These are phyloP conservation scores for Trichothecium sympodiale DNA, from an alignment of 2,329 filamentous ascomycete genomes.

Conservation along the genomic window DNA sequence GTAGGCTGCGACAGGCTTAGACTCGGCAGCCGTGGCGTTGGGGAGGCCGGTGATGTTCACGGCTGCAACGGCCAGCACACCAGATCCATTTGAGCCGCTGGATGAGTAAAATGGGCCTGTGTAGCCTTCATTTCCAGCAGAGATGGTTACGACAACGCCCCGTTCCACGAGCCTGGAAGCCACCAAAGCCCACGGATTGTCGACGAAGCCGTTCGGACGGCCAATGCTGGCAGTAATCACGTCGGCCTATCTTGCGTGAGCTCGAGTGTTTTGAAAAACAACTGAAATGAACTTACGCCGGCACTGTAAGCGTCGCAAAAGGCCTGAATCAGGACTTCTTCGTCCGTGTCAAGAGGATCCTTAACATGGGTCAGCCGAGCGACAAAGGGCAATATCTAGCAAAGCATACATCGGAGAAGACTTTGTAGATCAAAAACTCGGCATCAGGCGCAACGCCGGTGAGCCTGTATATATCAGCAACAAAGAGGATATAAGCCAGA, in stretches of 20 bases:
- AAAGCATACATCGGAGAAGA: constrained; percentile 14
- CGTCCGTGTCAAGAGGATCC: constrained; percentile 10
- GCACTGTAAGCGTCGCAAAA: constrained; percentile 25
- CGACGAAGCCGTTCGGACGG: constrained; percentile 23
- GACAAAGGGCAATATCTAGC: background rate
- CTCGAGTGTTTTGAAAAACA: no score
- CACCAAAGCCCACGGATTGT: constrained; percentile 30
- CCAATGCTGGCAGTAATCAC: constrained; percentile 32
- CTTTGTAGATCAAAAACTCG: constrained; percentile 23
- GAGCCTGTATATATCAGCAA: constrained; percentile 15
- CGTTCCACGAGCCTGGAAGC: constrained; percentile 27
- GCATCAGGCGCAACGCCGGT: constrained; percentile 26
- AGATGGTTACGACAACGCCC: constrained; percentile 37
- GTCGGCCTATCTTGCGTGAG: constrained; percentile 23
- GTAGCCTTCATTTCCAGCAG: constrained; percentile 39
- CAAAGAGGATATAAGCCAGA: no score
- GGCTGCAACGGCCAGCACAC: constrained; percentile 24
- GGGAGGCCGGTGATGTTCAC: constrained; percentile 32
- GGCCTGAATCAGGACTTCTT: constrained; percentile 20
- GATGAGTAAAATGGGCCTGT: constrained; percentile 34
- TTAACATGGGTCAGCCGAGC: background rate
- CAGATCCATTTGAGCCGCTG: constrained; percentile 18
- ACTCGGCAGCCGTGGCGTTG: constrained; percentile 16
- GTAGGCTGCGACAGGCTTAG: constrained; percentile 24
- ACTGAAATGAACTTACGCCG: constrained; percentile 13